Evolutionary conservation across 352 stramenopile genomes (phyloP).

Genomic region (Pythium oligandrum): DNA sequence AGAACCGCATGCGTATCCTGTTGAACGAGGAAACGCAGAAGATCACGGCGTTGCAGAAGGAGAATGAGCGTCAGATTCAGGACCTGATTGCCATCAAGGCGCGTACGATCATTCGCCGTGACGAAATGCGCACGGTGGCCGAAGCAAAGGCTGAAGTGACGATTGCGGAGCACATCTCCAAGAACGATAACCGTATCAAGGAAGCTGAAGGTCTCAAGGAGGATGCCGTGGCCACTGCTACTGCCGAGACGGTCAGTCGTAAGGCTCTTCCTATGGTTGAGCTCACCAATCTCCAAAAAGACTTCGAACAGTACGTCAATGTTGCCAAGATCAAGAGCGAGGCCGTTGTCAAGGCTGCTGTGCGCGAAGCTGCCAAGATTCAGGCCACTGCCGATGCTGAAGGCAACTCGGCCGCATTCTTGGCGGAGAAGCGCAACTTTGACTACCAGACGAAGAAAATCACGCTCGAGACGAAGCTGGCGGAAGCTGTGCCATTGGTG

Average conservation of each 20-base stretch:
- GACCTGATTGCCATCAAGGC: slow-evolving; percentile 65
- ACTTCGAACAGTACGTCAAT: slow-evolving; percentile 66
- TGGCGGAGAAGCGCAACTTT: slow-evolving; percentile 75
- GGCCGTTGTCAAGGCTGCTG: slow-evolving; percentile 55
- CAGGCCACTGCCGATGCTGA: slow-evolving; percentile 51
- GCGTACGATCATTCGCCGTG: slow-evolving; percentile 63
- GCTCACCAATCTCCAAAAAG: slow-evolving; percentile 46
- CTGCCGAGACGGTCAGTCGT: slow-evolving; percentile 47
- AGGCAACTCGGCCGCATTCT: slow-evolving; percentile 42
- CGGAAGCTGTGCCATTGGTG: slow-evolving; percentile 57
- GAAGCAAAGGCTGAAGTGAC: slow-evolving; percentile 72
- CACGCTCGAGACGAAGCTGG: slow-evolving; percentile 47
- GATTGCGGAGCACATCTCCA: slow-evolving; percentile 54
- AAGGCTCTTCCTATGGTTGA: slow-evolving; percentile 57
- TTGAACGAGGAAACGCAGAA: slow-evolving; percentile 83
- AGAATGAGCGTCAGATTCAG: slow-evolving; percentile 73
- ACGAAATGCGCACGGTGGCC: slow-evolving; percentile 71
- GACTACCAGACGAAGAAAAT: slow-evolving; percentile 79
- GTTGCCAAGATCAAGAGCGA: slow-evolving; percentile 61
- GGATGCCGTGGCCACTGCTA: slow-evolving; percentile 51
- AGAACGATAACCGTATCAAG: slow-evolving; percentile 63
- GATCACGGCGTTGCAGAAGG: slow-evolving; percentile 72
- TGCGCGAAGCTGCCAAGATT: slow-evolving; percentile 57
- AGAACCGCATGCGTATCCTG: slow-evolving; percentile 82
- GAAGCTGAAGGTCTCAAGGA: slow-evolving; percentile 64